Evolutionary conservation across 495 filamentous ascomycete genomes (phyloP).

Genomic region (Aspergillus coremiiformis): DNA sequence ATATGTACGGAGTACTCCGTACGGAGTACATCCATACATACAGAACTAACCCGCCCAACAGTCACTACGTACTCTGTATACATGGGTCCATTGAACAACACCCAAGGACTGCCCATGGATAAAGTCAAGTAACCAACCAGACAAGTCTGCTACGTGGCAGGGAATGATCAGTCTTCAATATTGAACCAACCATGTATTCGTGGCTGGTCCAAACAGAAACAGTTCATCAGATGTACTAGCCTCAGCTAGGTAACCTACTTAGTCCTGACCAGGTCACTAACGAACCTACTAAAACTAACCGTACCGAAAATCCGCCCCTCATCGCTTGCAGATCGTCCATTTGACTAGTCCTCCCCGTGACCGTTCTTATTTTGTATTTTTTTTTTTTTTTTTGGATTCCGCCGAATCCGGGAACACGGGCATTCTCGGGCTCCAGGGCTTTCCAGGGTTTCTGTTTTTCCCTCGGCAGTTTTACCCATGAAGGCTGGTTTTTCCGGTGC

Average conservation of each 20-base stretch:
- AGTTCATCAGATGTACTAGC: neutral
- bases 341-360: neutral
- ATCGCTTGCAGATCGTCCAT: constrained; percentile 17
- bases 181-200: too few relatives aligned
- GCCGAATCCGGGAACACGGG: constrained; percentile 11
- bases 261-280: neutral
- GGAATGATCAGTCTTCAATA: neutral
- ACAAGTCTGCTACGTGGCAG: neutral
- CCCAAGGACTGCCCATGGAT: neutral
- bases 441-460: neutral
- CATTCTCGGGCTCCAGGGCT: neutral
- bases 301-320: neutral
- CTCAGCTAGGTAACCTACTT: too few relatives aligned
- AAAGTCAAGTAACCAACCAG: neutral
- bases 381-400: constrained; percentile 7
- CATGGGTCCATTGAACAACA: neutral
- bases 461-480: constrained; percentile 14
- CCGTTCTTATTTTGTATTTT: neutral
- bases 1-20: too few relatives aligned
- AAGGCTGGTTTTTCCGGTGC: constrained; percentile 17
- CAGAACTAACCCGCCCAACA: too few relatives aligned
- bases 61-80: neutral
- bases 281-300: neutral
- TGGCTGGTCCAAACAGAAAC: neutral
- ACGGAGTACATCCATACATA: too few relatives aligned